A percentile compares a stretch with the other conserved stretches of the same genome.
These are phyloP conservation scores for Zygoascus ofunaensis DNA, from an alignment of 805 yeast species.

Conservation along the genomic window DNA sequence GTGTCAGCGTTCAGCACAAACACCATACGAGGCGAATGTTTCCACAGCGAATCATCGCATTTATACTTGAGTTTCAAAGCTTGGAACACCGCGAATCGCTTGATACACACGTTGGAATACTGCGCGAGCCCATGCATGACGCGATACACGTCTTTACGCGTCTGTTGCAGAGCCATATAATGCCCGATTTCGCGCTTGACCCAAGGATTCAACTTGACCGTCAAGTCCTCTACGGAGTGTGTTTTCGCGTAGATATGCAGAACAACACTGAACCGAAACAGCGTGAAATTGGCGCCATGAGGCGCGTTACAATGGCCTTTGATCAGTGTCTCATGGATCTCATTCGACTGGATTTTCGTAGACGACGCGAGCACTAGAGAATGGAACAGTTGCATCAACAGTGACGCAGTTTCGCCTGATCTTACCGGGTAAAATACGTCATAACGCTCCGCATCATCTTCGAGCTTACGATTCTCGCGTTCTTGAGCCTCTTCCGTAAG, in stretches of 20 bases:
- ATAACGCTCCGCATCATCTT: conserved; percentile 4
- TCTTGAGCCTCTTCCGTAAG: background rate
- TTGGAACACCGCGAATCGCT: conserved; percentile 11
- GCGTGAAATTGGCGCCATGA: background rate
- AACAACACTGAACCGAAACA: conserved; percentile 6
- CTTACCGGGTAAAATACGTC: conserved; percentile 9
- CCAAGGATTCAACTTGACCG: conserved; percentile 7
- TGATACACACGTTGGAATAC: conserved; percentile 10
- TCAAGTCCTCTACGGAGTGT: conserved; percentile 3
- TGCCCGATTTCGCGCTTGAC: conserved; percentile 10
- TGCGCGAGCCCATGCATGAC: conserved; percentile 15
- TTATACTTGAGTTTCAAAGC: conserved; percentile 5
- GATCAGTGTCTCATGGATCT: conserved; percentile 3
- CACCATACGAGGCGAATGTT: conserved; percentile 3
- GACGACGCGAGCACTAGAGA: conserved; percentile 1
- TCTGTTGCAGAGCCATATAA: conserved; percentile 3
- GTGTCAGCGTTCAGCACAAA: background rate
- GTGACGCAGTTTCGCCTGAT: conserved; percentile 4
- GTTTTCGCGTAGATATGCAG: conserved; percentile 2
- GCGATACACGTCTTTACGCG: conserved; percentile 1
- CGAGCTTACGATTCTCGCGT: conserved; percentile 1
- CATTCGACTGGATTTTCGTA: conserved; percentile 1
- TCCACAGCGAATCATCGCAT: conserved; percentile 8
- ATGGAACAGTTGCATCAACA: conserved; percentile 7
- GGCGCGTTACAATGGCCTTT: conserved; percentile 8